These are phyloP conservation scores for Pseudocercospora fuligena DNA, from an alignment of 2,329 filamentous ascomycete species.

Conservation along the genomic window DNA sequence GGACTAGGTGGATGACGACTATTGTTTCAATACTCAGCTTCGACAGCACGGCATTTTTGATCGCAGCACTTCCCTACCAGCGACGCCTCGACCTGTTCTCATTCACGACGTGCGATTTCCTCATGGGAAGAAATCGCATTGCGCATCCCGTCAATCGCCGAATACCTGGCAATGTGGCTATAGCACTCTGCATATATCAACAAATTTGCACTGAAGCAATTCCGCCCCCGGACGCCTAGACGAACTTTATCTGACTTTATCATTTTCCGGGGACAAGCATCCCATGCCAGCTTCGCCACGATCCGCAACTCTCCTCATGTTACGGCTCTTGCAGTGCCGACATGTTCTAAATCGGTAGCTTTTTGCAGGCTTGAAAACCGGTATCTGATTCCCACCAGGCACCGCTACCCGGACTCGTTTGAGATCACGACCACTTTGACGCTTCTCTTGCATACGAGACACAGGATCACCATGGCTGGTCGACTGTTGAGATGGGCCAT, in stretches of 20 bases:
- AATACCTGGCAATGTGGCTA: neutral
- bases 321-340: conserved; percentile 5
- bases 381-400: conserved; percentile 3
- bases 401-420: conserved; percentile 2
- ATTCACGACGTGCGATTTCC: neutral
- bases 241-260: neutral
- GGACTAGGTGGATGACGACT: neutral
- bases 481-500: neutral
- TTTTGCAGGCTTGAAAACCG: neutral
- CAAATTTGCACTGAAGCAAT: conserved; percentile 1
- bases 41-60: neutral
- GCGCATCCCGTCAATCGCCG: neutral
- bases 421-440: conserved; percentile 1
- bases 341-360: conserved; percentile 6
- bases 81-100: neutral
- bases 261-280: neutral
- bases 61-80: neutral
- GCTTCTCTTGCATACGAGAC: neutral
- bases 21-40: neutral
- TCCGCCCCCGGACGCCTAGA: neutral
- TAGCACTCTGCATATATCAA: conserved; percentile 3
- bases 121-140: neutral
- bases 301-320: conserved; percentile 9
- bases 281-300: neutral
- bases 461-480: conserved; percentile 5